phyloP scores from a whole-genome alignment of 2,329 filamentous ascomycete species.

The Diaporthe australafricana region DNA sequence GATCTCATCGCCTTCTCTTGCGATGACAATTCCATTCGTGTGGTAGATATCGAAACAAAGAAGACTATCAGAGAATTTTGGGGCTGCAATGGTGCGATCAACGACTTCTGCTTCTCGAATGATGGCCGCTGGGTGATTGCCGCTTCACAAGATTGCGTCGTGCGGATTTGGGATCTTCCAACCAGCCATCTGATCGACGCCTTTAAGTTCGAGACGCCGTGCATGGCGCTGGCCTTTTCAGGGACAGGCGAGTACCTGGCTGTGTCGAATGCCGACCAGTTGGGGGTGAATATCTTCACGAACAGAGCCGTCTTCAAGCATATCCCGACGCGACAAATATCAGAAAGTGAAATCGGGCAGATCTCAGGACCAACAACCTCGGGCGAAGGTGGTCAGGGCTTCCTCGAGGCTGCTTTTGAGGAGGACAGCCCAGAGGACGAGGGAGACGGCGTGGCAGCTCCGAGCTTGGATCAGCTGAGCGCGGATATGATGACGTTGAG shows the following conservation, averaged over 20 bases:
- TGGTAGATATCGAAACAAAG: constrained; percentile 91
- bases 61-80: constrained; percentile 94
- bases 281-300: constrained; percentile 96
- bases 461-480: constrained; percentile 80
- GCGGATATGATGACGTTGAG: constrained; percentile 88
- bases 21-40: constrained; percentile 86
- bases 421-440: constrained; percentile 61
- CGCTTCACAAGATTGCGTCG: constrained; percentile 81
- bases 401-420: constrained; percentile 82
- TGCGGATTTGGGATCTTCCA: constrained; percentile 94
- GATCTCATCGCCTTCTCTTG: constrained; percentile 91
- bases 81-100: constrained; percentile 79
- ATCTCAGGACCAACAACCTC: constrained; percentile 80
- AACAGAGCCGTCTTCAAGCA: constrained; percentile 93
- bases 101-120: constrained; percentile 88
- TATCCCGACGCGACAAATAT: constrained; percentile 85
- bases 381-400: constrained; percentile 81
- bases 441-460: constrained; percentile 64
- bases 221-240: constrained; percentile 89
- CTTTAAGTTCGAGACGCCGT: constrained; percentile 82
- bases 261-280: constrained; percentile 81
- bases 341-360: constrained; percentile 77
- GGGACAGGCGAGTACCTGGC: constrained; percentile 94
- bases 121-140: constrained; percentile 95
- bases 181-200: constrained; percentile 96